These are phyloP conservation scores for Plasmodium adleri DNA, from an alignment of 169 alveolate genomes.

Conservation along the genomic window DNA sequence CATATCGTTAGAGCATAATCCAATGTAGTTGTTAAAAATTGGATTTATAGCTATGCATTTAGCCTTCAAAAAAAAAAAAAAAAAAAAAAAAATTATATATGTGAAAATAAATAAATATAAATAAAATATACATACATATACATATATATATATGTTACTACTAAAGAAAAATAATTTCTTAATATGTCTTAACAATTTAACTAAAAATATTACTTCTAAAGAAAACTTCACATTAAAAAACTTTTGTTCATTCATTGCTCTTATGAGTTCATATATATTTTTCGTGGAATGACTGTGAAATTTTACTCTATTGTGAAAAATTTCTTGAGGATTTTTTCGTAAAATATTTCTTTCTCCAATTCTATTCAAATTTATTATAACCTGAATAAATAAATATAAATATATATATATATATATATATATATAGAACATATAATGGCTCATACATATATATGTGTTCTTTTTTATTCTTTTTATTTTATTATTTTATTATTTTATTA, in stretches of 20 bases:
- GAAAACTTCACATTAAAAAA: slow-evolving; percentile 1
- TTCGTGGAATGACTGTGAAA: neutral
- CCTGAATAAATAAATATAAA: slow-evolving; percentile 8
- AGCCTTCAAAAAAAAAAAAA: slow-evolving; percentile 31
- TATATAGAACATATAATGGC: neutral
- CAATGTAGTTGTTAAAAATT: slow-evolving; percentile 73
- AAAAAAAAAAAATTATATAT: neutral
- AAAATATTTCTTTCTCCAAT: neutral
- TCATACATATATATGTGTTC: slow-evolving; percentile 1
- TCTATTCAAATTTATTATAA: slow-evolving; percentile 20
- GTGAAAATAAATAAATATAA: neutral
- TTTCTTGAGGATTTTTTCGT: neutral
- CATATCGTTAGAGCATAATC: slow-evolving; percentile 80
- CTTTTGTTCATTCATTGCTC: slow-evolving; percentile 44
- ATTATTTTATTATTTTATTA: too few species aligned
- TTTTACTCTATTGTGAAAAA: neutral
- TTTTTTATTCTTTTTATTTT: too few species aligned
- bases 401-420: slow-evolving; percentile 2
- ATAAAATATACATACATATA: neutral
- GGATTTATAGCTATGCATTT: slow-evolving; percentile 81
- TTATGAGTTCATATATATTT: slow-evolving; percentile 16
- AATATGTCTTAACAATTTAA: too few species aligned
- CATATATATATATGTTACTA: slow-evolving; percentile 16
- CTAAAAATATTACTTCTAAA: slow-evolving; percentile 10
- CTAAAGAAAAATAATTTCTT: slow-evolving; percentile 6